A percentile compares a stretch with the other conserved stretches of the same genome.
These are phyloP conservation scores for Puccinia novopanici DNA, from an alignment of 1,284 basidiomycete species.

Conservation along the genomic window DNA sequence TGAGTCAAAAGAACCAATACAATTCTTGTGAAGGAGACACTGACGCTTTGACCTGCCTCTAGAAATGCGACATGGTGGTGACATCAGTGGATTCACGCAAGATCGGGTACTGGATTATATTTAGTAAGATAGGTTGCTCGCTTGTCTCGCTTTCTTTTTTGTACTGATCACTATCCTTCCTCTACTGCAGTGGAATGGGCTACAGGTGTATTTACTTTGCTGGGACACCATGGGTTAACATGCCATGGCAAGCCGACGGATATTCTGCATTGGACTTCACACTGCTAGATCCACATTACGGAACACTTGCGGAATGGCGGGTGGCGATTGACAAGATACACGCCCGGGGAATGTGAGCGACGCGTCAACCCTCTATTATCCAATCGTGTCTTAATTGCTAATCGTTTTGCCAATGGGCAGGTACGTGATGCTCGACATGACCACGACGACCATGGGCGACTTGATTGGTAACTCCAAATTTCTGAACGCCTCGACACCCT, in stretches of 20 bases:
- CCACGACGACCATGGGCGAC: constrained; percentile 85
- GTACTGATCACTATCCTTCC: not conserved
- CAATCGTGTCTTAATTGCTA: not conserved
- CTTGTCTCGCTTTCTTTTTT: not conserved
- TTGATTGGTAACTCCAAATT: constrained; percentile 79
- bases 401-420: not conserved
- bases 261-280: constrained; percentile 89
- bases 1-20: not conserved
- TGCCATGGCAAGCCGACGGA: constrained; percentile 92
- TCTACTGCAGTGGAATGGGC: constrained; percentile 69
- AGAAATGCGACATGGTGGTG: constrained; percentile 81
- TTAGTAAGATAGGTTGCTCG: constrained; percentile 57
- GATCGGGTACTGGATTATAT: constrained; percentile 75
- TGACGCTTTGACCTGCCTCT: too few species aligned
- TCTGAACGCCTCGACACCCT: constrained; percentile 77
- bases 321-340: constrained; percentile 74
- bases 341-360: constrained; percentile 67
- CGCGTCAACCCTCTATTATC: not conserved
- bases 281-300: constrained; percentile 85
- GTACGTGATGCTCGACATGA: constrained; percentile 86
- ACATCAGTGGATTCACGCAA: constrained; percentile 72
- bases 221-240: constrained; percentile 82
- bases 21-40: too few species aligned
- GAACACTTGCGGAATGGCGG: constrained; percentile 75
- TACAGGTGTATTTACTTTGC: constrained; percentile 79